Conservation (phyloP, 2,329 filamentous ascomycete genomes). For the Diplocarpon mali region DNA sequence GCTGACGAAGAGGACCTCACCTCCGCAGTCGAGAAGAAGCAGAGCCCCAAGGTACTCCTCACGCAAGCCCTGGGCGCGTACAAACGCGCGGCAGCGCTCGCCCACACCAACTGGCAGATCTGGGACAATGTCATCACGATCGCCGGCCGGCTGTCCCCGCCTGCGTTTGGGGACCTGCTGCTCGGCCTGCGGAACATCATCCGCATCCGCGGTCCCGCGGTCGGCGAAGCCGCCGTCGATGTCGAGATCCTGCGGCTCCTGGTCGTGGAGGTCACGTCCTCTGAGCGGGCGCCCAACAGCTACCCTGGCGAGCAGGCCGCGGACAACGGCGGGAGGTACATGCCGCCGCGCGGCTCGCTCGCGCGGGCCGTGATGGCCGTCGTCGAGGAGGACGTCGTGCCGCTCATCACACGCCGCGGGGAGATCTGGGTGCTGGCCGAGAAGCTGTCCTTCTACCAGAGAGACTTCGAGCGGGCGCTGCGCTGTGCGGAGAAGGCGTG, state of each 20-base stretch:
- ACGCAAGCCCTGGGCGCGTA: conserved; percentile 72
- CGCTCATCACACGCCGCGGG: conserved; percentile 71
- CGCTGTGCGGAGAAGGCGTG: conserved; percentile 84
- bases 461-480: conserved; percentile 60
- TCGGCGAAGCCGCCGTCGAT: conserved; percentile 72
- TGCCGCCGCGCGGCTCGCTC: conserved; percentile 45
- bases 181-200: conserved; percentile 65
- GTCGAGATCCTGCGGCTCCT: conserved; percentile 59
- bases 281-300: conserved; percentile 29
- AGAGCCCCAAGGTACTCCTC: conserved; percentile 38
- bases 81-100: conserved; percentile 74
- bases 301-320: conserved; percentile 19
- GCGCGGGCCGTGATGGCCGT: conserved; percentile 57
- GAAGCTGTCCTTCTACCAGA: conserved; percentile 61
- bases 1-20: conserved; percentile 15
- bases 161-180: conserved; percentile 64
- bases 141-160: conserved; percentile 64
- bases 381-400: conserved; percentile 63
- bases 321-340: conserved; percentile 26
- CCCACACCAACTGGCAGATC: conserved; percentile 80
- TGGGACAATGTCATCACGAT: conserved; percentile 96
- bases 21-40: conserved; percentile 19
- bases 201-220: conserved; percentile 52
- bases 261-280: conserved; percentile 56
- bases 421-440: conserved; percentile 68